A percentile compares a stretch with the other conserved stretches of the same genome.
Conservation (phyloP, 2,329 filamentous ascomycete species). For the Daldinia sp. region DNA sequence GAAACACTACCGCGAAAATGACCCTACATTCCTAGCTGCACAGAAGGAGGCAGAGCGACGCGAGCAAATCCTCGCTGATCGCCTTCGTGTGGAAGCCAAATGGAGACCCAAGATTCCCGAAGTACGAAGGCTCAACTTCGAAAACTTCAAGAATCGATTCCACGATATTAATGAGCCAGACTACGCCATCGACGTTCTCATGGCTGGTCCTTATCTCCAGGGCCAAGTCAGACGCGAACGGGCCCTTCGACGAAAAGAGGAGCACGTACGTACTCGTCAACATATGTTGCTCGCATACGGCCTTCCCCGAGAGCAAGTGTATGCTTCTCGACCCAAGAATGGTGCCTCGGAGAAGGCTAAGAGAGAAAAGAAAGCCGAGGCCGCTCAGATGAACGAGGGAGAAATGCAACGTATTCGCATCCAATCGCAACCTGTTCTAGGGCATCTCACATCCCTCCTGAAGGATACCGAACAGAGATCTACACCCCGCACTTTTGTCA, state of each 20-base stretch:
- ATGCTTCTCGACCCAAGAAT: conserved; percentile 17
- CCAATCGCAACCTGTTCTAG: conserved; percentile 52
- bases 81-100: conserved; percentile 48
- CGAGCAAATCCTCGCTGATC: conserved; percentile 49
- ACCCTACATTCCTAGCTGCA: conserved; percentile 44
- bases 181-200: conserved; percentile 53
- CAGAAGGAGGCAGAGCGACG: conserved; percentile 51
- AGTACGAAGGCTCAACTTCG: conserved; percentile 53
- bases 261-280: conserved; percentile 48
- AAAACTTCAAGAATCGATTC: conserved; percentile 55
- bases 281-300: conserved; percentile 38
- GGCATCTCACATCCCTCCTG: conserved; percentile 49
- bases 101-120: conserved; percentile 53
- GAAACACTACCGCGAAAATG: conserved; percentile 13
- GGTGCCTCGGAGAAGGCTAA: conserved; percentile 34
- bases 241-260: conserved; percentile 48
- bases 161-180: conserved; percentile 47
- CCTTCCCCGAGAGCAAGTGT: conserved; percentile 20
- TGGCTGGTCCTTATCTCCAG: conserved; percentile 47
- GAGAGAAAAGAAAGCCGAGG: conserved; percentile 38
- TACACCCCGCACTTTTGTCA: conserved; percentile 51
- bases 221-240: conserved; percentile 53
- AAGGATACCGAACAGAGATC: conserved; percentile 50
- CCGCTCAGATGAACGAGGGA: conserved; percentile 28
- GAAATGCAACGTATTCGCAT: conserved; percentile 49